These are phyloP conservation scores for Coemansia sp. DNA, from an alignment of 192 early-diverging fungal genomes.

Conservation along the genomic window DNA sequence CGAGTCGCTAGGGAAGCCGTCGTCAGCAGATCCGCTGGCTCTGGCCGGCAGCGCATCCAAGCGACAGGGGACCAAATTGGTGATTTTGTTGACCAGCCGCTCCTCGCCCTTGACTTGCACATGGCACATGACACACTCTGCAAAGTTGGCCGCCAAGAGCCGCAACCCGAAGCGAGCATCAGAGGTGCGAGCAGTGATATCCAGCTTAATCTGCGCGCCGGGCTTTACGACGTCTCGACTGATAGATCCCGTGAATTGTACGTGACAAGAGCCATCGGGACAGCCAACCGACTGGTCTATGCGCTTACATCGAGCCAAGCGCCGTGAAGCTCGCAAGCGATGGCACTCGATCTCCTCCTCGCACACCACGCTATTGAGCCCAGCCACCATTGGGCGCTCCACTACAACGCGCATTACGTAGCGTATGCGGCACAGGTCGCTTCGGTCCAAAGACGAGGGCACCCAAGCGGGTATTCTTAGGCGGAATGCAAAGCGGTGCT, in stretches of 20 bases:
- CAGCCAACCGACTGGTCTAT: conserved; percentile 53
- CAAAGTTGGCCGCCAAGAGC: conserved; percentile 34
- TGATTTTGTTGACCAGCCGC: conserved; percentile 39
- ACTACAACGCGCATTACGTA: conserved; percentile 23
- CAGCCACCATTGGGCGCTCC: conserved; percentile 7
- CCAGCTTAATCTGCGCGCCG: conserved; percentile 32
- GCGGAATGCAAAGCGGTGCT: conserved; percentile 24
- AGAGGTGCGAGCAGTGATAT: conserved; percentile 36
- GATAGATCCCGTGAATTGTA: conserved; percentile 35
- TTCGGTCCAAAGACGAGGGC: conserved; percentile 35
- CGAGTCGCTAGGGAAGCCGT: background rate
- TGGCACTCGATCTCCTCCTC: conserved; percentile 31
- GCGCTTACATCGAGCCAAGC: conserved; percentile 31
- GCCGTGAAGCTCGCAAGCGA: conserved; percentile 15
- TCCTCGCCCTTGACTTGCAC: conserved; percentile 48
- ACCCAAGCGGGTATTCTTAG: conserved; percentile 36
- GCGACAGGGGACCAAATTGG: conserved; percentile 27
- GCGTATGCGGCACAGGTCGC: conserved; percentile 37
- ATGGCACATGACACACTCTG: conserved; percentile 46
- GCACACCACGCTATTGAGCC: conserved; percentile 1
- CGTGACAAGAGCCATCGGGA: conserved; percentile 50
- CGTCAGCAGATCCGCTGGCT: too few relatives aligned
- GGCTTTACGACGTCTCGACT: conserved; percentile 45
- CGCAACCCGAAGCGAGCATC: conserved; percentile 44
- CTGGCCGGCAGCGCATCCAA: conserved; percentile 24